A percentile compares a stretch with the other conserved stretches of the same genome.
phyloP scores from a whole-genome alignment of 768 basidiomycete genomes.

The Podaxis sp. region DNA sequence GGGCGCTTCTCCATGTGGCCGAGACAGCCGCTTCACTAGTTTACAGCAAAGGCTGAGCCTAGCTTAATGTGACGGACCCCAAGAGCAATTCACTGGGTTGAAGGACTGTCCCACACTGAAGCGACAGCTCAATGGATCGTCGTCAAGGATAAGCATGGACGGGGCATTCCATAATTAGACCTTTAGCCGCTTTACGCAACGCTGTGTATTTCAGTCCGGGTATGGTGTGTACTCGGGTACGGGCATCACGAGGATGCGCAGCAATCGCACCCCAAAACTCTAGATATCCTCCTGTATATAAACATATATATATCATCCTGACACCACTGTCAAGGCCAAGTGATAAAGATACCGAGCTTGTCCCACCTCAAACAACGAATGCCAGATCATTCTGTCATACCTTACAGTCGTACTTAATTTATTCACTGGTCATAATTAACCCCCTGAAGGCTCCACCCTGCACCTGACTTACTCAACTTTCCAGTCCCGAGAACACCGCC shows the following conservation, averaged over 20 bases:
- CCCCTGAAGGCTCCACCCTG: neutral
- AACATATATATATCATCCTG: neutral
- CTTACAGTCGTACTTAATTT: neutral
- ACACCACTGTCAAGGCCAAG: neutral
- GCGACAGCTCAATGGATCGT: neutral
- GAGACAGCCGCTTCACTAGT: neutral
- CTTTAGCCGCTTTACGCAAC: neutral
- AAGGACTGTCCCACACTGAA: neutral
- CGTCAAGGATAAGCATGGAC: neutral
- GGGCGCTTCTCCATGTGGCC: too few relatives aligned
- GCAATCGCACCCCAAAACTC: conserved; percentile 7
- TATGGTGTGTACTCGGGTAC: neutral
- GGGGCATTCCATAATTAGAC: neutral
- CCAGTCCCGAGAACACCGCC: neutral
- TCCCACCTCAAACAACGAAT: neutral
- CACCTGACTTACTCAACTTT: neutral
- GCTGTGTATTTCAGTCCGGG: neutral
- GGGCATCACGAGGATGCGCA: neutral
- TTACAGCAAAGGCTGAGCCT: neutral
- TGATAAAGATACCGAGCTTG: neutral
- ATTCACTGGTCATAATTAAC: neutral
- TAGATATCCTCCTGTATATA: neutral
- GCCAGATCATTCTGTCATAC: neutral
- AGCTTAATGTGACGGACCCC: neutral
- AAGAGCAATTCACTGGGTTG: neutral